A percentile compares a stretch with the other conserved stretches of the same genome.
Conservation (phyloP, 768 basidiomycete genomes). For the Boletus rufocinnamomeus region DNA sequence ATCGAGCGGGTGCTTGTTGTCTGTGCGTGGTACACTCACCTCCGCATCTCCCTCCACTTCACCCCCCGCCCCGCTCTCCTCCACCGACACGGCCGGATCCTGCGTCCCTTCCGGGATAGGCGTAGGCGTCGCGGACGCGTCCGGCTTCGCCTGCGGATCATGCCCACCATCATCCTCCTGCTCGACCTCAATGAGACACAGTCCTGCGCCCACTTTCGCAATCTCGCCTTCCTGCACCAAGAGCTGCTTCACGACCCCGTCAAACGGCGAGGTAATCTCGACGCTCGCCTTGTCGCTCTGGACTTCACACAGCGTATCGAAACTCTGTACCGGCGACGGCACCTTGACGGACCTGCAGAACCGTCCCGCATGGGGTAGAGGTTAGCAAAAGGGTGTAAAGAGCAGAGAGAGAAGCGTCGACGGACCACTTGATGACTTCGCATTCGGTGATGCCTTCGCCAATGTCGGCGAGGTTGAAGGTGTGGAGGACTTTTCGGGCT, state of each 20-base stretch:
- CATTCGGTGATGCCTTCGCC: constrained; percentile 92
- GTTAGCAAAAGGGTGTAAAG: constrained; percentile 13
- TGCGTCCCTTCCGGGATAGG: background rate
- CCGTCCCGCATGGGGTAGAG: background rate
- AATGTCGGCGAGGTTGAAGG: constrained; percentile 81
- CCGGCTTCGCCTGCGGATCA: background rate
- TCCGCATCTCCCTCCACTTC: background rate
- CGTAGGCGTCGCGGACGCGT: background rate
- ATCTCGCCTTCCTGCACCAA: constrained; percentile 80
- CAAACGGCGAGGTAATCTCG: constrained; percentile 86
- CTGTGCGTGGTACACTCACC: background rate
- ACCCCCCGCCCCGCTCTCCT: background rate
- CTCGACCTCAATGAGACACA: constrained; percentile 83
- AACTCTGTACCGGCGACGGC: constrained; percentile 51
- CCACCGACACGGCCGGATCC: constrained; percentile 16
- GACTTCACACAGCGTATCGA: constrained; percentile 79
- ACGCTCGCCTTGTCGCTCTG: constrained; percentile 91
- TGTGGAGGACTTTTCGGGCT: constrained; percentile 45
- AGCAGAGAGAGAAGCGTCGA: constrained; percentile 6
- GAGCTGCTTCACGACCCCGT: constrained; percentile 71
- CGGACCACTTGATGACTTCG: constrained; percentile 84
- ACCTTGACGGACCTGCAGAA: constrained; percentile 62
- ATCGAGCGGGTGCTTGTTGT: constrained; percentile 61
- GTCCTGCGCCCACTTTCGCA: constrained; percentile 76
- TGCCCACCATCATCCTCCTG: constrained; percentile 42